phyloP scores from a whole-genome alignment of 768 basidiomycete species.

The Favolaschia claudopus region DNA sequence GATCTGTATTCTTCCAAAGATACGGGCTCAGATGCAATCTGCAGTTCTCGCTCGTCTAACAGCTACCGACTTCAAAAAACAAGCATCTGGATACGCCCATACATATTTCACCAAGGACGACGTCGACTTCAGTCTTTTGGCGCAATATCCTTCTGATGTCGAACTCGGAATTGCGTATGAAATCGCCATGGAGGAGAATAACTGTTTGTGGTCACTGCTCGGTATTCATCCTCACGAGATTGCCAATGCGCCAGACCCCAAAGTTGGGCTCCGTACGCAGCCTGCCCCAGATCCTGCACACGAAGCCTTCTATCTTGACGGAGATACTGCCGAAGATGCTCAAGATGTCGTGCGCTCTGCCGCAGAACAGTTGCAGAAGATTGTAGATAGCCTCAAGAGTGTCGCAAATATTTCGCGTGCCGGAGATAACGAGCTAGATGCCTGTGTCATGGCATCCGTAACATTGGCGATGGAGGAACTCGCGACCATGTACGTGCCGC shows the following conservation, averaged over 20 bases:
- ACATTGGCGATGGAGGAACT: slow-evolving; percentile 6
- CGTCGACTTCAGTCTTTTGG: neutral
- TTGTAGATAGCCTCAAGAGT: neutral
- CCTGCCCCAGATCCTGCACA: neutral
- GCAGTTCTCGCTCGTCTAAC: neutral
- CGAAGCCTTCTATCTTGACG: neutral
- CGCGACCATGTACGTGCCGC: neutral
- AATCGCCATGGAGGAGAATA: neutral
- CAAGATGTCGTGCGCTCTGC: neutral
- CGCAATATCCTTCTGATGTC: neutral
- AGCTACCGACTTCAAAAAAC: neutral
- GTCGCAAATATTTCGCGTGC: neutral
- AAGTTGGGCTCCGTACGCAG: neutral
- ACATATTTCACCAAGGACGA: neutral
- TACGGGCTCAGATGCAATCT: neutral
- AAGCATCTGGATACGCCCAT: neutral
- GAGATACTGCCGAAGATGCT: neutral
- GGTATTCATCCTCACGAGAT: neutral
- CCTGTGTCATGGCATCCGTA: slow-evolving; percentile 5
- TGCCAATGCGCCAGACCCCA: neutral
- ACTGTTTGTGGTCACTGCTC: neutral
- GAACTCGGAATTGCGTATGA: neutral
- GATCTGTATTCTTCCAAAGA: neutral
- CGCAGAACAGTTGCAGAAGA: neutral
- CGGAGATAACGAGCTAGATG: neutral